Conservation (phyloP, 768 basidiomycete species). For the Amanita polypyramis region DNA sequence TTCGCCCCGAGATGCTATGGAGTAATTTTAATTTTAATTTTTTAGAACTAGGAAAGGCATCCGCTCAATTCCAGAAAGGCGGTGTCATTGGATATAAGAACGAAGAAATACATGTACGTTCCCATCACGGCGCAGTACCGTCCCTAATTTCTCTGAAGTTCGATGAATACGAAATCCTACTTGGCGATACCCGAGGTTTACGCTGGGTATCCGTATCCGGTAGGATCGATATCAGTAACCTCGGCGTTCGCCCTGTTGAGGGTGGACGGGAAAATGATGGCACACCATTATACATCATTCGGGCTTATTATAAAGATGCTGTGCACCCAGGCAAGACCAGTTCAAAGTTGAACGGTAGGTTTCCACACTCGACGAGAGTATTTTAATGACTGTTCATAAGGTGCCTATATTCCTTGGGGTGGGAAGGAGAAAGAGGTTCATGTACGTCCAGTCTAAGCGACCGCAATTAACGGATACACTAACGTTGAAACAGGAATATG, state of each 20-base stretch:
- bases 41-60: constrained; percentile 61
- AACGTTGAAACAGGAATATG: constrained; percentile 20
- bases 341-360: constrained; percentile 38
- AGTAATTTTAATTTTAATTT: constrained; percentile 1
- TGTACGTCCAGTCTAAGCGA: constrained; percentile 19
- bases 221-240: constrained; percentile 28
- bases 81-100: constrained; percentile 52
- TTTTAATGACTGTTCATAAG: constrained; percentile 15
- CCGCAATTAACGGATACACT: neutral
- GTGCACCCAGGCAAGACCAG: constrained; percentile 59
- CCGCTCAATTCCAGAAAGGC: constrained; percentile 45
- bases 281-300: constrained; percentile 48
- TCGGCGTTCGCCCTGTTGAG: constrained; percentile 48
- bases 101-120: constrained; percentile 45
- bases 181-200: constrained; percentile 47
- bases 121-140: neutral
- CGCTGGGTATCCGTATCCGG: constrained; percentile 47
- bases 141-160: constrained; percentile 26
- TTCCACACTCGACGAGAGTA: neutral
- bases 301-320: constrained; percentile 40
- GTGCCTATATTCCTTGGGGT: constrained; percentile 46
- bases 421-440: constrained; percentile 39
- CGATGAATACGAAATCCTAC: constrained; percentile 57
- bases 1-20: constrained; percentile 11
- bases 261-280: constrained; percentile 59